Evolutionary conservation across 345 rosid species (phyloP), one percentile per base, ranked within the genome.

Genomic region (Eutrema heterophyllum): DNA sequence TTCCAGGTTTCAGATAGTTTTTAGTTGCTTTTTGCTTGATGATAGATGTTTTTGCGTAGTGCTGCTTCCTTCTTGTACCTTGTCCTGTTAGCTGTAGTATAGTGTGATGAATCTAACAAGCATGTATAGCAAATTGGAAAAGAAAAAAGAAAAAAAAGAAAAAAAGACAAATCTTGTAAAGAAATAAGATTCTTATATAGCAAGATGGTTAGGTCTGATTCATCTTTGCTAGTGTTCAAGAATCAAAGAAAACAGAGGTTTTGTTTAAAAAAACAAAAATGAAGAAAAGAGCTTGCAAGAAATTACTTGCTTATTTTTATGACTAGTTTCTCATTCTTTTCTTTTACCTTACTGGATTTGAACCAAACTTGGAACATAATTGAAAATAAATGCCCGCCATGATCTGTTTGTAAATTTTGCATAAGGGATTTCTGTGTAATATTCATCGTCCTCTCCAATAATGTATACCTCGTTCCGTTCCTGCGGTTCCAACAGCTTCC

Each of bases 131-230:
- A 12, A 18, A 59, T 32, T 0, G 24, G 9, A 69, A 3, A 18
- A n/a, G 21, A 18, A 18, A 0, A 21, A 3, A 8, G 5, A 16
- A 14, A 69, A 13, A 44, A 39, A 41, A 54, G 2, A 45, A 4
- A 46, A 7, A 8, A 5, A 36, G 44, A 73, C 41, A 46, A 60
- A 68, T 75, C 63, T 68, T 68, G 74, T 75, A 60, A 49, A 74
- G 78, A 58, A 61, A 49, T 16, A 62, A 18, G 33, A 62, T 59
- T 70, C 13, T 26, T 48, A 54, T 29, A 45, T 30, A 21, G 43
- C 72, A 68, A 54, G 48, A 67, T 49, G 15, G 48, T 66, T 50
- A 24, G 1, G 59, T 66, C 59, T 64, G 68, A 29, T 26, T 55
- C 0, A 32, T n/a, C 21, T 44, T 44, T 30, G 39, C 59, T 54